A percentile compares a stretch with the other conserved stretches of the same genome.
Evolutionary conservation across 164 flowering plant species (phyloP).

Genomic region (Kalanchoe fedtschenkoi): DNA sequence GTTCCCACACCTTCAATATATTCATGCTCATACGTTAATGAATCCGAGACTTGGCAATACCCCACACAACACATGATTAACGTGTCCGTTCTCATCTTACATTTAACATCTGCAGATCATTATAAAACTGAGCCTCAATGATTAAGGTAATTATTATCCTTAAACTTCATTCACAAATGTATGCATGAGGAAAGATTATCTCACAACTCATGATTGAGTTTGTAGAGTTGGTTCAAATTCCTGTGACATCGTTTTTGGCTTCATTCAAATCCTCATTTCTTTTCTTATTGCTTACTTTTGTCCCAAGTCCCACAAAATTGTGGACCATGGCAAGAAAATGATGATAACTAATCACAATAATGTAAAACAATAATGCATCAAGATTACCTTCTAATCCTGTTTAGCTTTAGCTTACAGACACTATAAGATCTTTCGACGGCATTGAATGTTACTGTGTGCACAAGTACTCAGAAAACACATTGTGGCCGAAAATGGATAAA

Average conservation of each 20-base stretch:
- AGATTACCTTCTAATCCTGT: neutral
- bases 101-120: too few species aligned
- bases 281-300: neutral
- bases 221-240: conserved; percentile 1
- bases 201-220: neutral
- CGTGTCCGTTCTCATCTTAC: too few species aligned
- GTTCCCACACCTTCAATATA: too few species aligned
- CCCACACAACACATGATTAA: too few species aligned
- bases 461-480: too few species aligned
- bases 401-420: neutral
- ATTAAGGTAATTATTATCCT: neutral
- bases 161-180: neutral
- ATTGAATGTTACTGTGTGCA: too few species aligned
- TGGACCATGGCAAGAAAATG: neutral
- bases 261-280: neutral
- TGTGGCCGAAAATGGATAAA: too few species aligned
- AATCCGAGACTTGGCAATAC: too few species aligned
- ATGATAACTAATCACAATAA: neutral
- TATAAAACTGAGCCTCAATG: neutral
- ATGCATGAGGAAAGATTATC: neutral
- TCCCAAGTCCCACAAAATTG: neutral
- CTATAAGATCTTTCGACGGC: neutral
- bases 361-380: neutral
- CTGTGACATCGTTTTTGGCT: neutral
- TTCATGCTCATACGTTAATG: too few species aligned